These are phyloP conservation scores for Hemileccinum impolitum DNA, from an alignment of 768 basidiomycete species.

Conservation along the genomic window DNA sequence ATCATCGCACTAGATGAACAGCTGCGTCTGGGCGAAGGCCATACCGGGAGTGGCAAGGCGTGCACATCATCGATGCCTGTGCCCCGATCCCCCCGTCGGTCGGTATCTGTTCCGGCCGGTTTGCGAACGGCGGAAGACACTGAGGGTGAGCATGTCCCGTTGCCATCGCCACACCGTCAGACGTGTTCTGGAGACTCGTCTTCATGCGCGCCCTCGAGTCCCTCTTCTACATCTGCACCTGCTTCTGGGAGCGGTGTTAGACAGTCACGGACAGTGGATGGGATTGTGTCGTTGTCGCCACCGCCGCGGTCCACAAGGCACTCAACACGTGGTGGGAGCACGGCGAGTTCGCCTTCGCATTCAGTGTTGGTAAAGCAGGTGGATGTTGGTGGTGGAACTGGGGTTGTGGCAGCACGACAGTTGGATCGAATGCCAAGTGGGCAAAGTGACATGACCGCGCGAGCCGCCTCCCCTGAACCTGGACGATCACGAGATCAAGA, in stretches of 20 bases:
- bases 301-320: slow-evolving; percentile 23
- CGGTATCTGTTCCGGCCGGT: slow-evolving; percentile 17
- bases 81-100: slow-evolving; percentile 17
- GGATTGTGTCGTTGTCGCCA: slow-evolving; percentile 25
- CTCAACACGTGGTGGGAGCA: slow-evolving; percentile 13
- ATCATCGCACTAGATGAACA: slow-evolving; percentile 59
- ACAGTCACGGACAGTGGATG: slow-evolving; percentile 14
- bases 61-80: background rate
- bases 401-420: slow-evolving; percentile 3
- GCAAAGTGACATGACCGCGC: slow-evolving; percentile 33
- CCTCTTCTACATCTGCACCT: slow-evolving; percentile 38
- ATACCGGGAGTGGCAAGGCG: slow-evolving; percentile 4
- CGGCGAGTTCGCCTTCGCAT: slow-evolving; percentile 5
- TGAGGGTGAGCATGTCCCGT: slow-evolving; percentile 3
- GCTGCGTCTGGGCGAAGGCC: slow-evolving; percentile 35
- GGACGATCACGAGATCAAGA: slow-evolving; percentile 7
- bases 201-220: slow-evolving; percentile 35
- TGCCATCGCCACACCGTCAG: slow-evolving; percentile 12
- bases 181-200: slow-evolving; percentile 21
- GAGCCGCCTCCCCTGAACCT: slow-evolving; percentile 6
- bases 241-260: slow-evolving; percentile 26
- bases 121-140: slow-evolving; percentile 5
- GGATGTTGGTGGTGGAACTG: background rate
- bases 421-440: slow-evolving; percentile 23
- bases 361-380: slow-evolving; percentile 5